phyloP scores from a whole-genome alignment of 2,329 filamentous ascomycete genomes.

The Sodiomyces alkalinus region DNA sequence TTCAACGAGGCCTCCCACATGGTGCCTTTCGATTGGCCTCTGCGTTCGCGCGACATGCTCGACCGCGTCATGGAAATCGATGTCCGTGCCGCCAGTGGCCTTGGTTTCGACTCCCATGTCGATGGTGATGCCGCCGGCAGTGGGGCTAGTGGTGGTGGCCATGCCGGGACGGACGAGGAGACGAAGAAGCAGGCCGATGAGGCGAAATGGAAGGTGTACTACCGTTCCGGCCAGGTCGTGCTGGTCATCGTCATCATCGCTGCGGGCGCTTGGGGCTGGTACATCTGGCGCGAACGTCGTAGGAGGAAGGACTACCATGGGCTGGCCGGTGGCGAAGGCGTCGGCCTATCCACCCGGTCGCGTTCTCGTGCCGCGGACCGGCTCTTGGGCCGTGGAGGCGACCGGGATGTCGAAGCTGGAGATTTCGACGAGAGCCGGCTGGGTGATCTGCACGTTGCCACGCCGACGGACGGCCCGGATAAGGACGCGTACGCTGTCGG shows the following conservation, averaged over 20 bases:
- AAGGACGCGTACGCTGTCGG: slow-evolving; percentile 41
- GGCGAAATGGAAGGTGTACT: slow-evolving; percentile 80
- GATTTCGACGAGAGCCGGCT: slow-evolving; percentile 53
- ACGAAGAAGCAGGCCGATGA: slow-evolving; percentile 60
- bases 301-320: slow-evolving; percentile 39
- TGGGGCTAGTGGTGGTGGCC: slow-evolving; percentile 52
- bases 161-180: slow-evolving; percentile 48
- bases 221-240: slow-evolving; percentile 72
- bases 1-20: slow-evolving; percentile 97
- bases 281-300: slow-evolving; percentile 47
- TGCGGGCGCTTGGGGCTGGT: slow-evolving; percentile 60
- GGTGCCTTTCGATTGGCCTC: slow-evolving; percentile 89
- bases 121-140: slow-evolving; percentile 77
- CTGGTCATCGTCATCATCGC: slow-evolving; percentile 67
- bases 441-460: slow-evolving; percentile 41
- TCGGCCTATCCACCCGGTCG: slow-evolving; percentile 15
- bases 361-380: slow-evolving; percentile 21
- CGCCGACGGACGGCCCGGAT: slow-evolving; percentile 24
- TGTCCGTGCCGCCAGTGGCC: slow-evolving; percentile 73
- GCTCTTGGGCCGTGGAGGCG: slow-evolving; percentile 29
- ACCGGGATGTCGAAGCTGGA: slow-evolving; percentile 43
- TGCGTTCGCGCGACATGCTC: slow-evolving; percentile 85
- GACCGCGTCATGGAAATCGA: slow-evolving; percentile 93
- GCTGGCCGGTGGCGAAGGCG: slow-evolving; percentile 23
- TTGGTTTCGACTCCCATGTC: slow-evolving; percentile 62